phyloP scores from a whole-genome alignment of 208 protist genomes.

The Acanthamoeba healyi region DNA sequence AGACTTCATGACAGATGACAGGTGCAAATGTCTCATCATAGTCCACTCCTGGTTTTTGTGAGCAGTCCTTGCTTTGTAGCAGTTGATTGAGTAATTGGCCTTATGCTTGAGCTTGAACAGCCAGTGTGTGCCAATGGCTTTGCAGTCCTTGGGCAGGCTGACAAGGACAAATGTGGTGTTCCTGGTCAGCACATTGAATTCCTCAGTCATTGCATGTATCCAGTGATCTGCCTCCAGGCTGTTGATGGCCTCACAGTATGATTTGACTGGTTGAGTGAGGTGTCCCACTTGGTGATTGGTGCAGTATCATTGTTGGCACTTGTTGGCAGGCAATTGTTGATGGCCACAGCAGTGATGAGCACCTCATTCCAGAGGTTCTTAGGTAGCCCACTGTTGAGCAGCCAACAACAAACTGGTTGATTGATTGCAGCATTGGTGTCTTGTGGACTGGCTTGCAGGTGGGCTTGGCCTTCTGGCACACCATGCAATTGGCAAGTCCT shows the following conservation, averaged over 20 bases:
- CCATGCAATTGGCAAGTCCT: background rate
- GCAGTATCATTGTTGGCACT: background rate
- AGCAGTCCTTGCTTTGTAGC: conserved; percentile 23
- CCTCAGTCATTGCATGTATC: background rate
- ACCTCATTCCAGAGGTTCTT: background rate
- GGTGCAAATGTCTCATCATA: conserved; percentile 11
- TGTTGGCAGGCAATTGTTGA: background rate
- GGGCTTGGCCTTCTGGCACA: background rate
- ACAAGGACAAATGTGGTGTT: background rate
- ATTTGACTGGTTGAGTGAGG: background rate
- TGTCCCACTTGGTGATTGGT: background rate
- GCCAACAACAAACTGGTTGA: background rate
- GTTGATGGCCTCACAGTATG: background rate
- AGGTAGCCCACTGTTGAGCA: background rate
- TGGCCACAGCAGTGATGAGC: background rate
- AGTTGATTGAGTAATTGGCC: background rate
- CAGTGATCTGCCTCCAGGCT: background rate
- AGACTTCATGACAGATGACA: background rate
- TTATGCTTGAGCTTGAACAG: conserved; percentile 16
- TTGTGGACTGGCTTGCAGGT: background rate
- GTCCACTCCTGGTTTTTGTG: background rate
- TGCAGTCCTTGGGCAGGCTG: background rate
- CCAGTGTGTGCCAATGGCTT: background rate
- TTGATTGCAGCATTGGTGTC: background rate
- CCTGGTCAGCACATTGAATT: background rate